These are phyloP conservation scores for Tricholoma flavovirens DNA, from an alignment of 768 basidiomycete species.

Conservation along the genomic window DNA sequence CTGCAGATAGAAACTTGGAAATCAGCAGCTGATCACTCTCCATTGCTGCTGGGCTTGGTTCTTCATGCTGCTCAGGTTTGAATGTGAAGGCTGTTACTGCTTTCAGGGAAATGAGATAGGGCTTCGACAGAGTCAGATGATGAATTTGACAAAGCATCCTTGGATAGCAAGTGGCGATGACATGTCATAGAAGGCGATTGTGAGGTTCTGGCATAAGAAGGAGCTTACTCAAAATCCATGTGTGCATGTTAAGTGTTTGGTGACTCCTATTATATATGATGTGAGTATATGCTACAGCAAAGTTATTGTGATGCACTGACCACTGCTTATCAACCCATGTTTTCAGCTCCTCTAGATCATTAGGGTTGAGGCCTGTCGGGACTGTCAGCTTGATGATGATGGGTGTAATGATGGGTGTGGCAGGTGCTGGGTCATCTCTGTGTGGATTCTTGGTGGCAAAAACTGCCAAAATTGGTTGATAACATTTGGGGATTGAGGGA, in stretches of 20 bases:
- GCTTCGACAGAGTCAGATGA: not conserved
- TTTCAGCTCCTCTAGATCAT: not conserved
- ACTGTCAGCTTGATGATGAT: not conserved
- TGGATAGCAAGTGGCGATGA: not conserved
- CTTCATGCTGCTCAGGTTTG: not conserved
- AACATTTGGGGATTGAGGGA: not conserved
- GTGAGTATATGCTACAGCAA: not conserved
- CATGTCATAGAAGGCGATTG: not conserved
- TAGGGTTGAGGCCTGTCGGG: not conserved
- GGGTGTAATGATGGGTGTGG: not conserved
- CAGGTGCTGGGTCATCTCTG: not conserved
- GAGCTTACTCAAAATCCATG: not conserved
- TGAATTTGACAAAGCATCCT: not conserved
- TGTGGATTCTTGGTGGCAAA: not conserved
- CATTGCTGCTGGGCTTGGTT: not conserved
- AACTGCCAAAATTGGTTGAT: not conserved
- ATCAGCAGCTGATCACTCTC: not conserved
- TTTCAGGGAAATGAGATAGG: not conserved
- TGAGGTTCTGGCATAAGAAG: not conserved
- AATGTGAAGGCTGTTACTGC: not conserved
- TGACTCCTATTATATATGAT: not conserved
- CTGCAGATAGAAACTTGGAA: not conserved
- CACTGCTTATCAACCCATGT: not conserved
- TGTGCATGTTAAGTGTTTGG: not conserved
- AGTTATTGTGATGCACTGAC: not conserved